Evolutionary conservation across 169 alveolate species (phyloP).

Genomic region (Plasmodium gaboni): DNA sequence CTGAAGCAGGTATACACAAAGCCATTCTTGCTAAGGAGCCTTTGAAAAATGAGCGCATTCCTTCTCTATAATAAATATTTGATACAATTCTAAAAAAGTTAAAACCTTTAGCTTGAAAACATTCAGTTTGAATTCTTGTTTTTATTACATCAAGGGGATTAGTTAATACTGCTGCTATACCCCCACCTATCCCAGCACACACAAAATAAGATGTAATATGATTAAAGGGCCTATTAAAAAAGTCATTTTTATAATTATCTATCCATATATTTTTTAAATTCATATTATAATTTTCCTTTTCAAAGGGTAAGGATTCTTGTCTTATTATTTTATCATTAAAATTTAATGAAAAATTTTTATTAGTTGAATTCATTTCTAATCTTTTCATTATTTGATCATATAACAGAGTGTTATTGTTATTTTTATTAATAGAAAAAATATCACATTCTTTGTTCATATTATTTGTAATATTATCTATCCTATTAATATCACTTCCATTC

Average conservation of each 20-base stretch:
- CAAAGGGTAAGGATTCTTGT: constrained; percentile 16
- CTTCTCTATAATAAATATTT: constrained; percentile 86
- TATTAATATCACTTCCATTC: background rate
- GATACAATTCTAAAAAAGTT: constrained; percentile 79
- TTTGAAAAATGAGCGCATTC: constrained; percentile 91
- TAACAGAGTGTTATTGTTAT: constrained; percentile 3
- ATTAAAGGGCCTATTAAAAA: constrained; percentile 58
- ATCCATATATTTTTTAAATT: constrained; percentile 43
- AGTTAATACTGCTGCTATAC: constrained; percentile 95
- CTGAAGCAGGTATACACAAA: constrained; percentile 94
- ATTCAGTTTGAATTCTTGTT: constrained; percentile 96
- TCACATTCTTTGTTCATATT: constrained; percentile 8
- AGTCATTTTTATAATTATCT: constrained; percentile 50
- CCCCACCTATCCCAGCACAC: constrained; percentile 96
- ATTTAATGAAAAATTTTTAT: constrained; percentile 26
- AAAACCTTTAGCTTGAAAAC: constrained; percentile 79
- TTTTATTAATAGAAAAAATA: constrained; percentile 9
- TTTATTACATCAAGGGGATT: constrained; percentile 97
- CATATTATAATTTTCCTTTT: constrained; percentile 29
- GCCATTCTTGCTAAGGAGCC: constrained; percentile 94
- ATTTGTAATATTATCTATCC: background rate
- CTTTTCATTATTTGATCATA: constrained; percentile 18
- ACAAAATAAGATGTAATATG: constrained; percentile 83
- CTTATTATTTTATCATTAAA: constrained; percentile 20
- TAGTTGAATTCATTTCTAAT: constrained; percentile 36